A percentile compares a stretch with the other conserved stretches of the same genome.
Conservation (phyloP, 305 asterid species). For the Petunia hybrid region DNA sequence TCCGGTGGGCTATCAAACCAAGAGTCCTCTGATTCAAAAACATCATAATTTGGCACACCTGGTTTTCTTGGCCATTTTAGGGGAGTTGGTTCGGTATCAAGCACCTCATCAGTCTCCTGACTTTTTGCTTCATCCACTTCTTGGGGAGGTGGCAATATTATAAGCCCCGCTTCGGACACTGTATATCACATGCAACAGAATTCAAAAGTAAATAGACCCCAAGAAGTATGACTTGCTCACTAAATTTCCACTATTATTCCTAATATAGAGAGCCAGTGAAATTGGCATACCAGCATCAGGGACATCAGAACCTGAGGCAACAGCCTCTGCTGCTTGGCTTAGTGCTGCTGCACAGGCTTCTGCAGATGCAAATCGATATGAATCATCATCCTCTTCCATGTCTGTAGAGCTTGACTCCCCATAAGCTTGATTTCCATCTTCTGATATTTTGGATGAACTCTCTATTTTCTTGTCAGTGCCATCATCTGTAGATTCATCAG, state of each 20-base stretch:
- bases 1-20: conserved; percentile 88
- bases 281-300: conserved; percentile 70
- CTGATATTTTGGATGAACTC: conserved; percentile 39
- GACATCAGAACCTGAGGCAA: conserved; percentile 69
- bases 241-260: conserved; percentile 18
- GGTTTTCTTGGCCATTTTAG: conserved; percentile 78
- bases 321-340: conserved; percentile 78
- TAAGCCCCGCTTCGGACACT: conserved; percentile 80
- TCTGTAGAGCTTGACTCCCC: conserved; percentile 38
- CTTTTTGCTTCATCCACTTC: conserved; percentile 48
- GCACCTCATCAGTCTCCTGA: conserved; percentile 49
- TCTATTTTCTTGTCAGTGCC: conserved; percentile 38
- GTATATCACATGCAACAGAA: conserved; percentile 38
- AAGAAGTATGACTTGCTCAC: conserved; percentile 11
- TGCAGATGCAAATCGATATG: conserved; percentile 70
- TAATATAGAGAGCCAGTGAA: conserved; percentile 21
- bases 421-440: conserved; percentile 42
- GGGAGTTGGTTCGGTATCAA: conserved; percentile 51
- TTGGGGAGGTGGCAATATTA: conserved; percentile 63
- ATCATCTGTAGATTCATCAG: conserved; percentile 62
- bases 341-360: conserved; percentile 85
- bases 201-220: conserved; percentile 39
- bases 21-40: conserved; percentile 75
- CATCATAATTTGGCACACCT: conserved; percentile 59
- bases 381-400: conserved; percentile 48